Evolutionary conservation across 257 asterid genomes (phyloP), one percentile per base, ranked within the genome.

Genomic region (Solanum arcanum): DNA sequence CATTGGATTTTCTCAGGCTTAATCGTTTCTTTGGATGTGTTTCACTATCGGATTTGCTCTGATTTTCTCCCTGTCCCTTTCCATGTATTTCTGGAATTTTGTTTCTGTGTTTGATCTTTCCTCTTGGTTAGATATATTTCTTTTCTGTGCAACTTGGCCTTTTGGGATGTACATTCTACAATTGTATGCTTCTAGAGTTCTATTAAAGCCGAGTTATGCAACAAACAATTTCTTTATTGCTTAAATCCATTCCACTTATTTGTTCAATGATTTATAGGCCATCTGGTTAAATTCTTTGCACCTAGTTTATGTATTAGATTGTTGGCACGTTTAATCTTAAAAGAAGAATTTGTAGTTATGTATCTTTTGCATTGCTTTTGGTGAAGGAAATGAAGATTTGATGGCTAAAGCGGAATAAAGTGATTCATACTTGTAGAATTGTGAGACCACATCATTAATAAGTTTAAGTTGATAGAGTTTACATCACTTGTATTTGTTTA

Each of bases 141-240:
- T 52, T 9, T 52, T 52, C 60, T 7, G 23, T 52, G 60, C 7
- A 21, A 52, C 6, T 16, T 52, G 60, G 60, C 23, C 60, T 52
- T 52, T 52, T 52, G 3, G 60, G 60, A 52, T 52, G 60, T 52
- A 52, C 9, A 52, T 97, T 89, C 85, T 94, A 84, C 98, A 97
- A 89, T 90, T 97, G 86, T 95, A 97, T 91, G 98, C 99, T 91
- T 94, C 98, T 42, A 92, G 91, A 90, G 89, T 93, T 87, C 98
- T 95, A 52, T 97, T 98, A 52, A 95, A 97, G 88, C 97, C 95
- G 80, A 94, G 98, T 89, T 95, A 95, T 86, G 98, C 99, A 83
- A 93, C 81, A 89, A 97, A 94, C 92, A 98, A 98, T 95, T 35
- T 76, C 56, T 47, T 59, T 25, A 46, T 87, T 69, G 86, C 47